phyloP scores from a whole-genome alignment of 148 eudicot species.

The Amaranthus cruentus region DNA sequence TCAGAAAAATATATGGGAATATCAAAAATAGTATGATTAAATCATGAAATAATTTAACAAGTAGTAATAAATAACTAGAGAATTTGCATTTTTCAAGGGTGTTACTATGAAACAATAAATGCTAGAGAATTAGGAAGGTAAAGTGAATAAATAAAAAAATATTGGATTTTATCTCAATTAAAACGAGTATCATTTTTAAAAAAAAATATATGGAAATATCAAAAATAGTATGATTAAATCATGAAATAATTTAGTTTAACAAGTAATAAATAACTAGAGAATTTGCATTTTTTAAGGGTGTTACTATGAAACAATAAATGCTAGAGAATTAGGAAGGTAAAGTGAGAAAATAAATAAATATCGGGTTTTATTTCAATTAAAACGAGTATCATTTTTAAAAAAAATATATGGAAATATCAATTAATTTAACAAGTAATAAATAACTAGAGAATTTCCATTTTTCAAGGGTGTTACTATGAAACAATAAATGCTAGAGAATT shows the following conservation, averaged over 20 bases:
- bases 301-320: conserved; percentile 37
- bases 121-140: conserved; percentile 19
- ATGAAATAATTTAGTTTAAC: conserved; percentile 5
- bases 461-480: not conserved
- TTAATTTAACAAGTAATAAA: conserved; percentile 1
- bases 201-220: not conserved
- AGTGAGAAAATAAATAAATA: conserved; percentile 26
- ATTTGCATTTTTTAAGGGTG: too few relatives aligned
- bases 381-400: not conserved
- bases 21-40: not conserved
- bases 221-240: not conserved
- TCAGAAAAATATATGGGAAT: not conserved
- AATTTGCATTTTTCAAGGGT: too few relatives aligned
- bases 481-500: conserved; percentile 41
- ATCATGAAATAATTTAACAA: not conserved
- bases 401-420: not conserved
- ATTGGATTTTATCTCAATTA: too few relatives aligned
- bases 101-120: conserved; percentile 34
- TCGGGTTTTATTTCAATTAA: not conserved
- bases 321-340: conserved; percentile 15
- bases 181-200: too few relatives aligned
- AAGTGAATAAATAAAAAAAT: conserved; percentile 25
- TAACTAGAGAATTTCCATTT: not conserved
- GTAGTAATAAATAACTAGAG: not conserved
- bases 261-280: not conserved